phyloP scores from a whole-genome alignment of 352 stramenopile genomes.

The Pythium aristosporum region DNA sequence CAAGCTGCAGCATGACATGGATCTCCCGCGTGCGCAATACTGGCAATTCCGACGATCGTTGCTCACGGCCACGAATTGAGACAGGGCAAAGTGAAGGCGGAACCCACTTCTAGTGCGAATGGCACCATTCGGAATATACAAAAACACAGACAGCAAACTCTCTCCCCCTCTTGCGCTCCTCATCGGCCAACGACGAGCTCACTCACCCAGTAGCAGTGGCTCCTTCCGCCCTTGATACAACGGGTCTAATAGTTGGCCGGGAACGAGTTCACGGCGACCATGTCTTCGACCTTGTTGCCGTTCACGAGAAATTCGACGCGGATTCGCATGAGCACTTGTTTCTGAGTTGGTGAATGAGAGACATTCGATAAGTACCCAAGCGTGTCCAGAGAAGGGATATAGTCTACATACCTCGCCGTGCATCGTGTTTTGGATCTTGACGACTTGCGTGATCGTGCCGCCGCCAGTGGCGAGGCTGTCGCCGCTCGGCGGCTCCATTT shows the following conservation, averaged over 20 bases:
- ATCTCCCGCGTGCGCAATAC: constrained; percentile 69
- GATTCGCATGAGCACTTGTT: constrained; percentile 86
- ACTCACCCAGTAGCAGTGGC: background rate
- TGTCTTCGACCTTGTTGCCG: constrained; percentile 83
- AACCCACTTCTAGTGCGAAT: constrained; percentile 11
- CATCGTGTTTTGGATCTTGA: constrained; percentile 96
- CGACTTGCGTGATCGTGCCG: constrained; percentile 91
- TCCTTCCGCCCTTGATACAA: background rate
- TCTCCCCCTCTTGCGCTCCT: background rate
- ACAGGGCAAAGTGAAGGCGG: constrained; percentile 20
- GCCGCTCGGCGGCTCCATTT: constrained; percentile 96
- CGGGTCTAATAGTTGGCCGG: constrained; percentile 33
- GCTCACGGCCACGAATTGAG: constrained; percentile 33
- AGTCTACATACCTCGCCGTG: constrained; percentile 78
- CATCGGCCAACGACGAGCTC: too few species aligned
- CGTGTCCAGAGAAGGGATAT: background rate
- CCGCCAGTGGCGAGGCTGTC: constrained; percentile 84
- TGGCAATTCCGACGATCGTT: constrained; percentile 66
- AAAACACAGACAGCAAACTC: constrained; percentile 17
- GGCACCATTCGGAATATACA: constrained; percentile 23
- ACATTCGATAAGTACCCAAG: background rate
- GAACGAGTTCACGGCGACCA: constrained; percentile 79
- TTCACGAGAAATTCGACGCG: constrained; percentile 85
- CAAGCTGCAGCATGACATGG: constrained; percentile 70
- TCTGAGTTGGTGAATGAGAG: constrained; percentile 34